These are phyloP conservation scores for Fraxinus sp. DNA, from an alignment of 305 asterid species.

Conservation along the genomic window DNA sequence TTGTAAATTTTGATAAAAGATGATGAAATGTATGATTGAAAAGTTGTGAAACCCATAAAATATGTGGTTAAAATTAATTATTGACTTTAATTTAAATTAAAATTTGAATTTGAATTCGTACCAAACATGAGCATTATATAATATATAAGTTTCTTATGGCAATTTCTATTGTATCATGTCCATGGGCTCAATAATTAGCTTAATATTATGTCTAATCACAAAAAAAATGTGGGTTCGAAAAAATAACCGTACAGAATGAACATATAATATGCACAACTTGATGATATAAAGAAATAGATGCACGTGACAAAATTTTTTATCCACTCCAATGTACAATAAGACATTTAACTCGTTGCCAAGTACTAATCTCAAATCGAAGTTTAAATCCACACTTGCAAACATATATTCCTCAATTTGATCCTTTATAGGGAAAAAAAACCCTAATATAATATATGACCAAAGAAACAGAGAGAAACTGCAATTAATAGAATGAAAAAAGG, in stretches of 20 bases:
- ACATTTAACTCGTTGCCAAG: not conserved
- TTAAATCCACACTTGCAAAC: not conserved
- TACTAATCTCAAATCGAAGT: not conserved
- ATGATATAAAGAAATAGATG: not conserved
- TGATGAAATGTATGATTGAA: too few species aligned
- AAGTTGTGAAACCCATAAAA: too few species aligned
- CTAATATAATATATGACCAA: not conserved
- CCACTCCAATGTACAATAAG: not conserved
- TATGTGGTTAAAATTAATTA: too few species aligned
- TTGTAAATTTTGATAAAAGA: too few species aligned
- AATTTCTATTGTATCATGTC: not conserved
- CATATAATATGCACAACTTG: not conserved
- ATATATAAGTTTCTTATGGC: not conserved
- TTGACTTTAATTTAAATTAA: too few species aligned
- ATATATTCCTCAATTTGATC: not conserved
- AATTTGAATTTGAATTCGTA: too few species aligned
- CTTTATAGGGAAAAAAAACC: not conserved
- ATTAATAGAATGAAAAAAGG: not conserved
- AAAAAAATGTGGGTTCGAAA: not conserved
- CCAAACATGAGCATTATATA: not conserved
- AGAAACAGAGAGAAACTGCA: not conserved
- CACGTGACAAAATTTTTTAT: not conserved
- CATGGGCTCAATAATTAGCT: not conserved
- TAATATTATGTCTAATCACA: not conserved
- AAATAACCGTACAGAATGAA: not conserved